Evolutionary conservation across 495 filamentous ascomycete genomes (phyloP).

Genomic region (Lophiostoma macrostomum): DNA sequence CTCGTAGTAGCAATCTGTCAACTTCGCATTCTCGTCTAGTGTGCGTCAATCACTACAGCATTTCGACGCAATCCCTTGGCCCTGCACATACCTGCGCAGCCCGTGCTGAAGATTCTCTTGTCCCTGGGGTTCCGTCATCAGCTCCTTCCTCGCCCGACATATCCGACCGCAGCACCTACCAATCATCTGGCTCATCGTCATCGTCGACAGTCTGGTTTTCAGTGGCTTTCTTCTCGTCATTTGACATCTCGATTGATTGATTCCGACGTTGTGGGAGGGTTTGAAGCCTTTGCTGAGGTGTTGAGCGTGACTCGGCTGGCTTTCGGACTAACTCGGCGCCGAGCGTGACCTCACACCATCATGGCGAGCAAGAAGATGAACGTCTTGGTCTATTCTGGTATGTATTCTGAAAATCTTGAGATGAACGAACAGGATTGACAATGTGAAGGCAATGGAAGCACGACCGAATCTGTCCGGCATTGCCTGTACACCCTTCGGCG

Average conservation of each 20-base stretch:
- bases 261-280: background rate
- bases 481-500: conserved; percentile 83
- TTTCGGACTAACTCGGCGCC: conserved; percentile 19
- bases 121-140: conserved; percentile 57
- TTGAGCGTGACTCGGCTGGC: conserved; percentile 12
- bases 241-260: conserved; percentile 46
- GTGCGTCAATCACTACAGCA: background rate
- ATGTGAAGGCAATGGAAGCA: conserved; percentile 83
- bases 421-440: too few species aligned
- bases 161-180: conserved; percentile 53
- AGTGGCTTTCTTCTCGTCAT: conserved; percentile 43
- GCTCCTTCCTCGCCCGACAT: conserved; percentile 2
- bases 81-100: conserved; percentile 70
- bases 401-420: too few species aligned
- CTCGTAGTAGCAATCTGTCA: conserved; percentile 94
- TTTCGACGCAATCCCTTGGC: background rate
- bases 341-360: conserved; percentile 29
- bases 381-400: conserved; percentile 84
- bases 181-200: conserved; percentile 93
- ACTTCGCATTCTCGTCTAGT: conserved; percentile 77
- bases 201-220: conserved; percentile 49
- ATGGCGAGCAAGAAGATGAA: conserved; percentile 70
- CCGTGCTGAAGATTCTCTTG: conserved; percentile 95
- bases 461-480: conserved; percentile 83
- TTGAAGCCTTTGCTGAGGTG: background rate